These are phyloP conservation scores for Sugiyamaella americana DNA, from an alignment of 805 yeast genomes.

Conservation along the genomic window DNA sequence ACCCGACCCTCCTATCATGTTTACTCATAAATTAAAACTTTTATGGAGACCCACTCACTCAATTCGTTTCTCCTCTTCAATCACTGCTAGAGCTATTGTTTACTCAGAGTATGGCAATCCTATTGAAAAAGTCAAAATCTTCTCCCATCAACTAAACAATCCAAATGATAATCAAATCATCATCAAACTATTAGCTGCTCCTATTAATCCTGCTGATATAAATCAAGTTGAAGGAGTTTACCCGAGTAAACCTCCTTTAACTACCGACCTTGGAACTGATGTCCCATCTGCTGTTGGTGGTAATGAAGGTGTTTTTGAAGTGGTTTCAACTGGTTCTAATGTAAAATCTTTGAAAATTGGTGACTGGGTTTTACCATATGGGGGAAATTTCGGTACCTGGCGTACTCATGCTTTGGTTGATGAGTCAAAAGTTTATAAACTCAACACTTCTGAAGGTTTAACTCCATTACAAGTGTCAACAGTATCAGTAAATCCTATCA, in stretches of 20 bases:
- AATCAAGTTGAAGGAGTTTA: constrained; percentile 83
- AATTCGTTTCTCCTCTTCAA: not conserved
- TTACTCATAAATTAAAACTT: no score
- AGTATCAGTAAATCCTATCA: constrained; percentile 83
- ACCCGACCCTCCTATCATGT: no score
- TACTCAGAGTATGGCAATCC: constrained; percentile 61
- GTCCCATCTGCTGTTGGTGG: constrained; percentile 82
- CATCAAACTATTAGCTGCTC: constrained; percentile 69
- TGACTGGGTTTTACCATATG: constrained; percentile 82
- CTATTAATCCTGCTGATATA: constrained; percentile 86
- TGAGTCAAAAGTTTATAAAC: constrained; percentile 38
- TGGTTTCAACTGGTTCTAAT: constrained; percentile 60
- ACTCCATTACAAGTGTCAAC: constrained; percentile 62
- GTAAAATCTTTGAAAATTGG: constrained; percentile 45
- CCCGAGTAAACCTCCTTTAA: constrained; percentile 65
- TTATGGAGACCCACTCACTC: no score
- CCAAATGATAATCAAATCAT: constrained; percentile 40
- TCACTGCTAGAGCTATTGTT: constrained; percentile 54
- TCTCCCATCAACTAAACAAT: constrained; percentile 33
- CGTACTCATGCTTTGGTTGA: constrained; percentile 62
- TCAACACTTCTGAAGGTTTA: constrained; percentile 25
- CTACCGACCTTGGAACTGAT: constrained; percentile 38
- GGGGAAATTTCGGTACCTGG: constrained; percentile 91
- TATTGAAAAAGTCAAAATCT: constrained; percentile 30
- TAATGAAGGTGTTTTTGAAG: constrained; percentile 86